Conservation (phyloP, 306 rosid species). For the Sesbania bispinosa region DNA sequence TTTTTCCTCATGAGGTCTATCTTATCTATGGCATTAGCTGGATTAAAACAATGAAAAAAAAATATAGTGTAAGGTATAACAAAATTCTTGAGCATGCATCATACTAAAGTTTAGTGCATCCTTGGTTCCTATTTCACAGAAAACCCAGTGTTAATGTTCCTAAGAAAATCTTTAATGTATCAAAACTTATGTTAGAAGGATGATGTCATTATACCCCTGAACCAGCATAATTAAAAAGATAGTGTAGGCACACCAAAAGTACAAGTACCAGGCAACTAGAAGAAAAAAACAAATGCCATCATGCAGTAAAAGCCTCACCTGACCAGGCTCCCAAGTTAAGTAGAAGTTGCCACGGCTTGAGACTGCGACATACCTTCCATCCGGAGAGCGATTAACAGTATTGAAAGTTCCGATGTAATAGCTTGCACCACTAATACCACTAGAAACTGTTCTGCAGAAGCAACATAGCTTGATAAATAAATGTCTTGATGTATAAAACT, state of each 20-base stretch:
- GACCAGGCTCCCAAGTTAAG: constrained; percentile 98
- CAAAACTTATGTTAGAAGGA: constrained; percentile 17
- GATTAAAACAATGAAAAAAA: constrained; percentile 13
- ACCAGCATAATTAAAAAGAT: too few species aligned
- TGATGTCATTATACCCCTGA: too few species aligned
- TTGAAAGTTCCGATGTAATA: constrained; percentile 94
- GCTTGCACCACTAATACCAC: constrained; percentile 98
- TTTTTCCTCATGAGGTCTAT: background rate
- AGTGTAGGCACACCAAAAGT: background rate
- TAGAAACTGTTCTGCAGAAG: constrained; percentile 96
- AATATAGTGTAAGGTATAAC: background rate
- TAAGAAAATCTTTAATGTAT: background rate
- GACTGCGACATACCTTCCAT: constrained; percentile 93
- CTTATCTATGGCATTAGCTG: background rate
- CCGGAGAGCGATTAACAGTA: constrained; percentile 88
- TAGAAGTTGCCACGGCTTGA: constrained; percentile 98
- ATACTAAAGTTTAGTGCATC: background rate
- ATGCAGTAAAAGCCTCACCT: constrained; percentile 59
- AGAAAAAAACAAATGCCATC: too few species aligned
- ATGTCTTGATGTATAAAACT: constrained; percentile 26
- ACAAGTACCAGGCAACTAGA: constrained; percentile 14
- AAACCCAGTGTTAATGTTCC: constrained; percentile 1
- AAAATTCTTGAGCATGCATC: background rate
- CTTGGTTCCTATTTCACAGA: background rate
- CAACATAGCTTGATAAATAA: constrained; percentile 24